Evolutionary conservation across 2,329 filamentous ascomycete species (phyloP).

Genomic region (Lecanicillium sp.): DNA sequence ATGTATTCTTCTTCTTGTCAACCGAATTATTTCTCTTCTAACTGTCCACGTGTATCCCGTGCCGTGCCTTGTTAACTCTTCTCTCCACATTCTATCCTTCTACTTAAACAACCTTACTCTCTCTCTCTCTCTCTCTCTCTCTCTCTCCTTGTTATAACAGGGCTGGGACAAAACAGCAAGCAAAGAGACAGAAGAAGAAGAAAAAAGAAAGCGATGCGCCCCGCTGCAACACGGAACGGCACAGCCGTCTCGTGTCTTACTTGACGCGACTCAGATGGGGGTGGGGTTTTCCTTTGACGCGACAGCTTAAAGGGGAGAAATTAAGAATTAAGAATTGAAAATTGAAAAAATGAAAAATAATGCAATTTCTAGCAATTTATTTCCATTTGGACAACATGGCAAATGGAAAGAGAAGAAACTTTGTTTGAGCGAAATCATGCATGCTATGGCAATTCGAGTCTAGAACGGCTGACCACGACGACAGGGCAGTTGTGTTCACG

Average conservation of each 20-base stretch:
- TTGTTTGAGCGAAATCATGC: no score
- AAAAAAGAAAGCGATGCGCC: not conserved
- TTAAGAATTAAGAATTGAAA: no score
- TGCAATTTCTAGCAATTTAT: no score
- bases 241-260: not conserved
- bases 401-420: no score
- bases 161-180: not conserved
- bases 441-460: not conserved
- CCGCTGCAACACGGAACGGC: not conserved
- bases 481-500: not conserved
- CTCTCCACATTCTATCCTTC: no score
- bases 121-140: not conserved
- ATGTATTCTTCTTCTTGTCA: no score
- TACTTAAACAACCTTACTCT: not conserved
- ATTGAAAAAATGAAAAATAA: no score
- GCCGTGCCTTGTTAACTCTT: no score
- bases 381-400: no score
- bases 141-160: not conserved
- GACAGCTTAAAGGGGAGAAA: not conserved
- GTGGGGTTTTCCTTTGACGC: not conserved
- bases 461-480: not conserved
- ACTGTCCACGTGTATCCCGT: no score
- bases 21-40: no score
- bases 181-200: no score
- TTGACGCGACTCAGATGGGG: conserved; percentile 3